phyloP scores from a whole-genome alignment of 305 asterid genomes.

The Ilex paraguariensis region DNA sequence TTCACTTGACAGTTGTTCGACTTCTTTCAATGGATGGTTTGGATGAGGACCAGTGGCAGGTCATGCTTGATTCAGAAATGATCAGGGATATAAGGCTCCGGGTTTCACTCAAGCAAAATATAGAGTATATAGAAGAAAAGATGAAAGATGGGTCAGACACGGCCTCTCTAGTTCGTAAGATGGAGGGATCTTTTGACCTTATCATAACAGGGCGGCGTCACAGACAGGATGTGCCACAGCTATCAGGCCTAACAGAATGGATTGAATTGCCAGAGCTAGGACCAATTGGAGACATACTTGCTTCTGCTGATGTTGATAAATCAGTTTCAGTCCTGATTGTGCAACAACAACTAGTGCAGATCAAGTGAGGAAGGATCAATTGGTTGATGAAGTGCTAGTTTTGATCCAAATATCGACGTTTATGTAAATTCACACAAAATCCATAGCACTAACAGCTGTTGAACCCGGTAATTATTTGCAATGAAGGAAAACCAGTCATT shows the following conservation, averaged over 20 bases:
- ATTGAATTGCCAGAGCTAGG: slow-evolving; percentile 80
- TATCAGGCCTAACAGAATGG: slow-evolving; percentile 83
- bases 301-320: slow-evolving; percentile 46
- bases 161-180: slow-evolving; percentile 46
- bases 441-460: too few relatives aligned
- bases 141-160: slow-evolving; percentile 85
- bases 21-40: slow-evolving; percentile 54
- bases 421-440: too few relatives aligned
- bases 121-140: slow-evolving; percentile 59
- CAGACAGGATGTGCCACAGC: slow-evolving; percentile 48
- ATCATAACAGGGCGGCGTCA: slow-evolving; percentile 76
- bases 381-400: too few relatives aligned
- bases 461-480: too few relatives aligned
- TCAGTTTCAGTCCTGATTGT: slow-evolving; percentile 68
- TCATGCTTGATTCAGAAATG: slow-evolving; percentile 71
- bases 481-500: too few relatives aligned
- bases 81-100: slow-evolving; percentile 62
- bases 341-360: slow-evolving; percentile 66
- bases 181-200: slow-evolving; percentile 64
- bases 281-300: slow-evolving; percentile 86
- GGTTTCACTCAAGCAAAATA: slow-evolving; percentile 50
- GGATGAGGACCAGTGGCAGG: slow-evolving; percentile 77
- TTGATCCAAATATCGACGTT: too few relatives aligned
- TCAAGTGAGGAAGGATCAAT: slow-evolving; percentile 7
- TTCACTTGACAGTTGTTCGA: slow-evolving; percentile 59